phyloP scores from a whole-genome alignment of 2,329 filamentous ascomycete genomes.

The Fusarium coffeatum region DNA sequence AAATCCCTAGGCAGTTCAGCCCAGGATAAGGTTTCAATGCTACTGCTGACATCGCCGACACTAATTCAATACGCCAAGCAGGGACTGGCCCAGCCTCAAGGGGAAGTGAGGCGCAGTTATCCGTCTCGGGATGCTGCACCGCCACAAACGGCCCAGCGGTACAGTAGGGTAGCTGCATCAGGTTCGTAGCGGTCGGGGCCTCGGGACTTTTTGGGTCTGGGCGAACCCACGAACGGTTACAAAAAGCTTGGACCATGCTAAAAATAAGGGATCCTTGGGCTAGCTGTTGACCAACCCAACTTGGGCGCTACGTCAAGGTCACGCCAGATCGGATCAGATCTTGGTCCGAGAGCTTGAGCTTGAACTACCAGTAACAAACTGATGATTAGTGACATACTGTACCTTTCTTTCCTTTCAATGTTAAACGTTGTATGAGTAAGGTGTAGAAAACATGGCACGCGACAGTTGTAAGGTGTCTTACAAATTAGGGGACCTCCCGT shows the following conservation, averaged over 20 bases:
- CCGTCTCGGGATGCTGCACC: constrained; percentile 25
- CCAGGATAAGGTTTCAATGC: constrained; percentile 13
- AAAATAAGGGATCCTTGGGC: constrained; percentile 36
- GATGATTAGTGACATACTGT: background rate
- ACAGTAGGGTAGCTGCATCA: background rate
- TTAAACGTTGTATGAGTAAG: background rate
- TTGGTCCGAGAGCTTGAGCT: constrained; percentile 13
- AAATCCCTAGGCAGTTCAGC: constrained; percentile 13
- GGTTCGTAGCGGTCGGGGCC: background rate
- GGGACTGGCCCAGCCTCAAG: constrained; percentile 12
- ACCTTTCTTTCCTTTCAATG: background rate
- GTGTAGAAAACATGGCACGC: constrained; percentile 4
- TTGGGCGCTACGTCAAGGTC: constrained; percentile 23
- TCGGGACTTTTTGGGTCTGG: constrained; percentile 15
- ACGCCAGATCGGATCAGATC: constrained; percentile 28
- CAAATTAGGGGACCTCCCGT: background rate
- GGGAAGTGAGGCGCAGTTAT: constrained; percentile 41
- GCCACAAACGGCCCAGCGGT: constrained; percentile 34
- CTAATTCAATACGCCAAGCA: constrained; percentile 32
- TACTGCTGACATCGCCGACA: constrained; percentile 34
- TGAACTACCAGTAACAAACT: constrained; percentile 34
- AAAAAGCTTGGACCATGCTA: constrained; percentile 31
- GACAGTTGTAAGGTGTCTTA: constrained; percentile 6
- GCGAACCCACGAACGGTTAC: constrained; percentile 15
- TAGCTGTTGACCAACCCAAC: background rate